phyloP scores from a whole-genome alignment of 202 grass and related monocot genomes.

The Panicum virgatum region DNA sequence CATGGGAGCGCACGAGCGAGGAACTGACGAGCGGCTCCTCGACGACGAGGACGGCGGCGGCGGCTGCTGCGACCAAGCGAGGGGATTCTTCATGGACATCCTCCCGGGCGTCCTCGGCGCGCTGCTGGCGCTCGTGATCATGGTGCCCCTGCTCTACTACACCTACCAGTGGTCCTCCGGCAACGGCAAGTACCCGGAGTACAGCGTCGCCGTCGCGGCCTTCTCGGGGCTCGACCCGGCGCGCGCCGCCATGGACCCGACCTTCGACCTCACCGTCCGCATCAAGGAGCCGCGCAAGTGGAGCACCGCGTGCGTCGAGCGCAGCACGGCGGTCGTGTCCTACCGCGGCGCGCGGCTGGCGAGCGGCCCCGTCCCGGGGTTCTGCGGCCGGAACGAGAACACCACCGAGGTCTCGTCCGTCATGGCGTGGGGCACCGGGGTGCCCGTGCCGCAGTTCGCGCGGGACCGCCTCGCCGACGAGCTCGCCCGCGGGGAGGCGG shows the following conservation, averaged over 20 bases:
- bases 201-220: conserved; percentile 9
- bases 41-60: background rate
- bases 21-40: background rate
- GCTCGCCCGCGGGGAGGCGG: conserved; percentile 15
- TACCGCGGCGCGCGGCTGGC: conserved; percentile 28
- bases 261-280: conserved; percentile 35
- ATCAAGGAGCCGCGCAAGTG: conserved; percentile 31
- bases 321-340: conserved; percentile 17
- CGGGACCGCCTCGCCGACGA: conserved; percentile 22
- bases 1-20: conserved; percentile 1
- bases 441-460: conserved; percentile 34
- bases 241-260: conserved; percentile 3
- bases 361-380: conserved; percentile 4
- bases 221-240: conserved; percentile 26
- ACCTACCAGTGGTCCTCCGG: background rate
- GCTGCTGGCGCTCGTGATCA: background rate
- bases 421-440: conserved; percentile 45
- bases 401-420: conserved; percentile 6
- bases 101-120: background rate
- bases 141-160: background rate
- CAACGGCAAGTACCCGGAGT: background rate
- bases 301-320: background rate
- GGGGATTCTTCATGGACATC: background rate
- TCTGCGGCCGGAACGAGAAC: conserved; percentile 43
- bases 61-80: background rate